phyloP scores from a whole-genome alignment of 2,329 filamentous ascomycete species.

The Lachnellula arida region DNA sequence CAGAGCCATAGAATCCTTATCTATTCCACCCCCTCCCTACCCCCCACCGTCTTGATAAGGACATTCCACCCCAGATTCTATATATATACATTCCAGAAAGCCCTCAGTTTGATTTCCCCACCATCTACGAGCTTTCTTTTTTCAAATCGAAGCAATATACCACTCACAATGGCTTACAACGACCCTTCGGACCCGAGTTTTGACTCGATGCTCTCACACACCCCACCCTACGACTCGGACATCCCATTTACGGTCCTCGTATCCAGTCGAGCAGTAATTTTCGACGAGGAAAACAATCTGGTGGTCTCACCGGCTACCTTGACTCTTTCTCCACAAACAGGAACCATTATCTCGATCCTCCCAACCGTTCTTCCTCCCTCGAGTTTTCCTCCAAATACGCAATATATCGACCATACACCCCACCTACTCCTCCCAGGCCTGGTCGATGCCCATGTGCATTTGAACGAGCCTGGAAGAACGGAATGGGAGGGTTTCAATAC shows the following conservation, averaged over 20 bases:
- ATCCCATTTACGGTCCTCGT: slow-evolving; percentile 68
- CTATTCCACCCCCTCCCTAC: slow-evolving; percentile 7
- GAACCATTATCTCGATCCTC: slow-evolving; percentile 77
- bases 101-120: not conserved
- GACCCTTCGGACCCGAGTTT: slow-evolving; percentile 8
- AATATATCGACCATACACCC: slow-evolving; percentile 81
- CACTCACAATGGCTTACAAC: slow-evolving; percentile 20
- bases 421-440: slow-evolving; percentile 82
- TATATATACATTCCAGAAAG: not conserved
- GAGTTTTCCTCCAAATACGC: slow-evolving; percentile 66
- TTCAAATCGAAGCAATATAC: slow-evolving; percentile 1
- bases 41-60: slow-evolving; percentile 24
- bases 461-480: slow-evolving; percentile 93
- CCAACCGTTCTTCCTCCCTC: slow-evolving; percentile 68
- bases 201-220: slow-evolving; percentile 29
- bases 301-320: slow-evolving; percentile 77
- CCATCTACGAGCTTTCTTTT: slow-evolving; percentile 8
- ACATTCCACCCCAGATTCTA: slow-evolving; percentile 10
- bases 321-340: slow-evolving; percentile 68
- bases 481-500: slow-evolving; percentile 99
- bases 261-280: slow-evolving; percentile 78
- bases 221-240: slow-evolving; percentile 25
- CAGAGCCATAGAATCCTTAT: slow-evolving; percentile 11
- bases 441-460: slow-evolving; percentile 94
- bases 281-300: slow-evolving; percentile 57